These are phyloP conservation scores for Solanum sitiens DNA, from an alignment of 257 asterid genomes.

Conservation along the genomic window DNA sequence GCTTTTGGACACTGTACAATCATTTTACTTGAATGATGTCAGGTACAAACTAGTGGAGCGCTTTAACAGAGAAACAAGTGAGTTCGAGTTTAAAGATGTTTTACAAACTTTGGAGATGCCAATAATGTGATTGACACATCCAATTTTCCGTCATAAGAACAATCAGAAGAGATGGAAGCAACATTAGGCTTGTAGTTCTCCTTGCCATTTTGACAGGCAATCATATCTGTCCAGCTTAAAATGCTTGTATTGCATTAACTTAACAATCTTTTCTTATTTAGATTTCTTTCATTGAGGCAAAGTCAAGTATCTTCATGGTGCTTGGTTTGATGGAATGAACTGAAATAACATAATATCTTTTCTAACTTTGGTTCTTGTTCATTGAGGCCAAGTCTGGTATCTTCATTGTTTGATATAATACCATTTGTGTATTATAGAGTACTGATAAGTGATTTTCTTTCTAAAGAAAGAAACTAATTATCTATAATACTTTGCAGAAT, in stretches of 20 bases:
- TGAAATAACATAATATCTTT: not conserved
- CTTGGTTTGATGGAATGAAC: not conserved
- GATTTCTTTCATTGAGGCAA: not conserved
- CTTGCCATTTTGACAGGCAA: not conserved
- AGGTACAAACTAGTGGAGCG: slow-evolving; percentile 83
- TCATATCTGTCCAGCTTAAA: not conserved
- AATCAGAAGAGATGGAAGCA: not conserved
- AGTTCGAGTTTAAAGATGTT: slow-evolving; percentile 88
- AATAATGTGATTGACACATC: slow-evolving; percentile 19
- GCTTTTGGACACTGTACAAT: slow-evolving; percentile 79
- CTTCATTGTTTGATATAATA: too few relatives aligned
- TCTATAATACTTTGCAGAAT: too few relatives aligned
- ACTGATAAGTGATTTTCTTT: too few relatives aligned
- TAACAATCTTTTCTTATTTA: not conserved
- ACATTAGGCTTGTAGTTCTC: not conserved
- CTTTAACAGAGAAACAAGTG: slow-evolving; percentile 70
- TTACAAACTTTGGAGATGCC: slow-evolving; percentile 82
- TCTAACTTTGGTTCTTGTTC: not conserved
- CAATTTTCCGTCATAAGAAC: not conserved
- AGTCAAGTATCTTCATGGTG: not conserved
- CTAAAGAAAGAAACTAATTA: too few relatives aligned
- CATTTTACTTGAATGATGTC: slow-evolving; percentile 77
- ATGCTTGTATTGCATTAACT: not conserved
- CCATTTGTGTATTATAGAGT: too few relatives aligned
- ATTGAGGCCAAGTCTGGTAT: not conserved